Evolutionary conservation across 805 yeast genomes (phyloP).

Genomic region (Ogataea naganishii): DNA sequence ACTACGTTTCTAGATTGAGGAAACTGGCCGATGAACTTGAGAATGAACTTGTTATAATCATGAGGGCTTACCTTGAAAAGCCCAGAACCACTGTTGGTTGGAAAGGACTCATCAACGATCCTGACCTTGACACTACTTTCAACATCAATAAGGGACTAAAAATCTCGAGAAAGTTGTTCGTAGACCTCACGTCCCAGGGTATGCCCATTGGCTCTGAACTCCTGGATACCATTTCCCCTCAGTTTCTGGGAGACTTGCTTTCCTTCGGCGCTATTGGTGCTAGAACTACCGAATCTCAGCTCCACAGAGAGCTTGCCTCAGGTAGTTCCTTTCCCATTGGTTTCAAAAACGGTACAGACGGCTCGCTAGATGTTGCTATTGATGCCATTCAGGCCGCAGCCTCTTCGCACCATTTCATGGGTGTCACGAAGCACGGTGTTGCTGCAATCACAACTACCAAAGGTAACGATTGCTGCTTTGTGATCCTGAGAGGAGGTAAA

Average conservation of each 20-base stretch:
- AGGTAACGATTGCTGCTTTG: constrained; percentile 92
- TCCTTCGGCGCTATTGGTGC: constrained; percentile 99
- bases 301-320: constrained; percentile 95
- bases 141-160: constrained; percentile 92
- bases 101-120: constrained; percentile 97
- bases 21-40: constrained; percentile 60
- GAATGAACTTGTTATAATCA: constrained; percentile 72
- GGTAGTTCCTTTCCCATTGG: constrained; percentile 99
- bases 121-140: constrained; percentile 86
- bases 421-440: constrained; percentile 94
- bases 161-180: constrained; percentile 77
- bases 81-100: constrained; percentile 99
- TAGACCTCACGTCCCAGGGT: constrained; percentile 68
- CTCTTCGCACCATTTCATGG: constrained; percentile 90
- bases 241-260: constrained; percentile 82
- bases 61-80: constrained; percentile 97
- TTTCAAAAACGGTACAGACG: constrained; percentile 98
- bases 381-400: constrained; percentile 93
- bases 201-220: constrained; percentile 95
- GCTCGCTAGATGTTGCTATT: constrained; percentile 83
- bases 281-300: constrained; percentile 96
- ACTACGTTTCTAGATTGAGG: constrained; percentile 68
- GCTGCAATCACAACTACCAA: constrained; percentile 94
- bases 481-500: constrained; percentile 94
- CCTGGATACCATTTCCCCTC: constrained; percentile 98